These are phyloP conservation scores for Yamadazyma sp. DNA, from an alignment of 805 yeast species.

Conservation along the genomic window DNA sequence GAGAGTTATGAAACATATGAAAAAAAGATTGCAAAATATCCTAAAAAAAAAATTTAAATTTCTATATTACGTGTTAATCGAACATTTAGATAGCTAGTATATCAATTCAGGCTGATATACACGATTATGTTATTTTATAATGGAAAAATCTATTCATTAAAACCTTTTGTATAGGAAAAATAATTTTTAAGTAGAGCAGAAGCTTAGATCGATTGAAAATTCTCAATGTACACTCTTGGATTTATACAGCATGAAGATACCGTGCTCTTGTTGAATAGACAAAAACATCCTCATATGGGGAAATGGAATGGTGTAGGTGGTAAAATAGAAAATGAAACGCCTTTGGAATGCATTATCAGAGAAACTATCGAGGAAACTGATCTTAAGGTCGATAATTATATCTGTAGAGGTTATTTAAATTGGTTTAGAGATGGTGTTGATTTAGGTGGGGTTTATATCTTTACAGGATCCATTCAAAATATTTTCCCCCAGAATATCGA, in stretches of 20 bases:
- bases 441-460: slow-evolving; percentile 37
- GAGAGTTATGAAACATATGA: too few species aligned
- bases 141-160: too few species aligned
- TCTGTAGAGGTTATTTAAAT: slow-evolving; percentile 31
- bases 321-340: slow-evolving; percentile 35
- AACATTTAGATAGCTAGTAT: too few species aligned
- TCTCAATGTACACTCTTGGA: slow-evolving; percentile 21
- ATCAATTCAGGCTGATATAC: too few species aligned
- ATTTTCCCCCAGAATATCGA: slow-evolving; percentile 21
- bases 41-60: too few species aligned
- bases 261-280: slow-evolving; percentile 36
- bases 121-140: too few species aligned
- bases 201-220: too few species aligned
- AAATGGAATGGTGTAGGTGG: slow-evolving; percentile 49
- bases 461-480: slow-evolving; percentile 31
- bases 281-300: slow-evolving; percentile 47
- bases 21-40: too few species aligned
- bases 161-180: too few species aligned
- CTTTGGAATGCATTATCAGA: slow-evolving; percentile 37
- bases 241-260: slow-evolving; percentile 28
- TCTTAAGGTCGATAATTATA: slow-evolving; percentile 23
- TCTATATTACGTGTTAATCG: too few species aligned
- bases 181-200: too few species aligned
- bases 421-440: slow-evolving; percentile 29
- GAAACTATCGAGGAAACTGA: slow-evolving; percentile 44